Evolutionary conservation across 495 filamentous ascomycete genomes (phyloP), one percentile per base, ranked within the genome.

Genomic region (Neurospora sp.): DNA sequence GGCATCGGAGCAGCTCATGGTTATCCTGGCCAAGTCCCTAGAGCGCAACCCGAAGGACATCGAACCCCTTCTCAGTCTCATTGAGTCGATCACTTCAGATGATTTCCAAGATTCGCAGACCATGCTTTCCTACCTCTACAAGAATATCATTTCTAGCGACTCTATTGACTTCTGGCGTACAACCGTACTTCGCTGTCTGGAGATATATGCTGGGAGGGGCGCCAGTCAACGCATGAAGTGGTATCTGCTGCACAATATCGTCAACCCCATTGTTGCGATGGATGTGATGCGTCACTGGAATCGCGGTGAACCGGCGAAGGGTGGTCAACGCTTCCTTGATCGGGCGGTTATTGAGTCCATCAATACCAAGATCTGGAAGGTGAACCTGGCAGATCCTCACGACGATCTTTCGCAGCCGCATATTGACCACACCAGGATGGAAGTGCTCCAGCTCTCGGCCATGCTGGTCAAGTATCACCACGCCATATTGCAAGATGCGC

Each of bases 241-340:
- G 39, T 99, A 97, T 79, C 88, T 94, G 10, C 93, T 98, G 77
- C 93, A 91, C 74, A 88, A 97, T 76, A 85, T 99, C 35, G 93
- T 98, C 69, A 99, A 99, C 78, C 96, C 96, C 0, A 96, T 98
- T 53, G 89, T 99, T 68, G 95, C 96, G 3, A 97, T 96, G 94
- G 96, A 99, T 81, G 91, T 97, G 66, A 93, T 93, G 87, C 86
- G 89, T 20, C 85, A 88, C 71, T 89, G 88, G 85, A 83, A 84
- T 69, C 78, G 82, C 27, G 77, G 79, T 39, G 83, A 84, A 31
- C 83, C 82, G 66, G 76, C 85, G 18, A 90, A 90, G 77, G 87
- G 87, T 5, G 27, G 53, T 18, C 90, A 90, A 18, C 90, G 91
- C 69, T 82, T 99, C 22, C 91, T 98, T 79, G 94, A 98, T 78